Percentiles rank a stretch among this genome's conserved stretches.
These are phyloP conservation scores for Cenococcum geophilum DNA, from an alignment of 495 filamentous ascomycete species.

Conservation along the genomic window DNA sequence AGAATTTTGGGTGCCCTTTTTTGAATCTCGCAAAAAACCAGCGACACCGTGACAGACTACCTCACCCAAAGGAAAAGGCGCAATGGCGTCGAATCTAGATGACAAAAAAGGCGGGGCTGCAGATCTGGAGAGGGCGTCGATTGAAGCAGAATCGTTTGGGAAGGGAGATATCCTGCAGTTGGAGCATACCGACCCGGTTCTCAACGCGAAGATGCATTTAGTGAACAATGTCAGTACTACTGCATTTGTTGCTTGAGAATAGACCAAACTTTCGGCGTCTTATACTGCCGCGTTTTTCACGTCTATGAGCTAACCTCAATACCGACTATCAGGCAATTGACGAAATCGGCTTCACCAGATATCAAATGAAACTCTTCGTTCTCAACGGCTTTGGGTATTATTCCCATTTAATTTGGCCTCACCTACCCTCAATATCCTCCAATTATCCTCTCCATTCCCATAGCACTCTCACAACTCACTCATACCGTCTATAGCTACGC, in stretches of 20 bases:
- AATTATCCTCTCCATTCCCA: background rate
- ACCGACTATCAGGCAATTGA: constrained; percentile 52
- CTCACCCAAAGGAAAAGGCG: too few species aligned
- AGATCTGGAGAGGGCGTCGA: background rate
- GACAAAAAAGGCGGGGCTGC: background rate
- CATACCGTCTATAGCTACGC: constrained; percentile 47
- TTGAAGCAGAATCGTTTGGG: constrained; percentile 8
- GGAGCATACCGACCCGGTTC: constrained; percentile 52
- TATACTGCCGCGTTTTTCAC: too few species aligned
- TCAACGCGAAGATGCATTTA: constrained; percentile 62
- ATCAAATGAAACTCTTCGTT: constrained; percentile 64
- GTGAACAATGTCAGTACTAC: constrained; percentile 57
- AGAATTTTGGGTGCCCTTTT: too few species aligned
- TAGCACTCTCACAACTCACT: background rate
- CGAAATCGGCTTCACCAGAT: constrained; percentile 63
- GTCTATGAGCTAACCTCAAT: too few species aligned
- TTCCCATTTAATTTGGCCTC: background rate
- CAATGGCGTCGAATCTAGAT: background rate
- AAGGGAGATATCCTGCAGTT: constrained; percentile 36
- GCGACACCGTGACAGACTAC: too few species aligned
- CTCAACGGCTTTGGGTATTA: constrained; percentile 61
- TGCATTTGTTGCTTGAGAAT: background rate
- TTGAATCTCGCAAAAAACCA: too few species aligned
- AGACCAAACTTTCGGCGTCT: too few species aligned
- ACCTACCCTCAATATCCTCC: background rate